Evolutionary conservation across 257 asterid species (phyloP).

Genomic region (Capsicum chinense): DNA sequence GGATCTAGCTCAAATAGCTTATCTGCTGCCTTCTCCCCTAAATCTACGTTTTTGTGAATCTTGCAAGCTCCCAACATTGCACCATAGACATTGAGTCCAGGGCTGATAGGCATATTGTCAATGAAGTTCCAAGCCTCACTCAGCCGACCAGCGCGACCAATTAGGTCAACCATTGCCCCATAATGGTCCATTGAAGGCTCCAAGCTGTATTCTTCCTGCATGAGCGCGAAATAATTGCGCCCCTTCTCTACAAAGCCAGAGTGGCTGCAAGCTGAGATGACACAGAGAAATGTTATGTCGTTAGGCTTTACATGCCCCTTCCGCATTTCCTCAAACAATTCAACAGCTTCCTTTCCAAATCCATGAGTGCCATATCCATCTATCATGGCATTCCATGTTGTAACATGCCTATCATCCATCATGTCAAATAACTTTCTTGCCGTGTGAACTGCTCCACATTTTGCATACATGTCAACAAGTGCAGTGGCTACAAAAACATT

Average conservation of each 20-base stretch:
- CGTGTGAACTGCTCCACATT: constrained; percentile 77
- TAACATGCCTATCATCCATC: constrained; percentile 69
- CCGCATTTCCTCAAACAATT: constrained; percentile 73
- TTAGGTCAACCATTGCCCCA: constrained; percentile 91
- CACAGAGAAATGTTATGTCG: constrained; percentile 73
- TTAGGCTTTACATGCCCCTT: constrained; percentile 56
- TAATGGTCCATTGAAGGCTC: constrained; percentile 88
- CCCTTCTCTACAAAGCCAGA: constrained; percentile 84
- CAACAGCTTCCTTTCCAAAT: constrained; percentile 67
- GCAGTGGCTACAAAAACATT: constrained; percentile 75
- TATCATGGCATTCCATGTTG: constrained; percentile 97
- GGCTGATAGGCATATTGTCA: constrained; percentile 66
- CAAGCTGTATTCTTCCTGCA: constrained; percentile 68
- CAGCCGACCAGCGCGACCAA: constrained; percentile 86
- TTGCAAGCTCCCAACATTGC: constrained; percentile 98
- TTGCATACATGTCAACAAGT: constrained; percentile 90
- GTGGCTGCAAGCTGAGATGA: constrained; percentile 96
- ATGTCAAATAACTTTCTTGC: constrained; percentile 72
- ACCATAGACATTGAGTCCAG: constrained; percentile 83
- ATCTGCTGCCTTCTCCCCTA: constrained; percentile 83
- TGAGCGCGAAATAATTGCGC: constrained; percentile 51
- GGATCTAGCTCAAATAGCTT: constrained; percentile 73
- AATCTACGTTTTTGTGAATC: constrained; percentile 84
- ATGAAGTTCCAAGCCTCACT: constrained; percentile 87
- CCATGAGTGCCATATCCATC: constrained; percentile 99